These are phyloP conservation scores for Leishmania aethiopica DNA, from an alignment of 208 protist genomes.

Conservation along the genomic window DNA sequence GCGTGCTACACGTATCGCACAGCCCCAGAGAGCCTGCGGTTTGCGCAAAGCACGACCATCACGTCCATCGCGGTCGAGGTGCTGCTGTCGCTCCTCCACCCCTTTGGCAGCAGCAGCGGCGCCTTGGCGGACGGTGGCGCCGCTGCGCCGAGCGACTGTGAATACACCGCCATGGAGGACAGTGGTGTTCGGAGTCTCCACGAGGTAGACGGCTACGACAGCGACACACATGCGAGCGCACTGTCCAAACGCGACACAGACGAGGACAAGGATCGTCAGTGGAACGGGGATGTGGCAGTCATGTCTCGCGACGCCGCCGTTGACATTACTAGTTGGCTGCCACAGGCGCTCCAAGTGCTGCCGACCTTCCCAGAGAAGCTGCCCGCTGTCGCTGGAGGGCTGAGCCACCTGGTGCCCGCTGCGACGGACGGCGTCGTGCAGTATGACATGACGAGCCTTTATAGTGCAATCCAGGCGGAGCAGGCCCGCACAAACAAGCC, in stretches of 20 bases:
- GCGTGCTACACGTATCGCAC: conserved; percentile 47
- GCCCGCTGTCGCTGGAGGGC: conserved; percentile 33
- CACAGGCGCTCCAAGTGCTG: conserved; percentile 51
- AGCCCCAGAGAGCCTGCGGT: conserved; percentile 39
- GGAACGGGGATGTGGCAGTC: conserved; percentile 9
- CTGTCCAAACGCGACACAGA: neutral
- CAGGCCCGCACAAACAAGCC: conserved; percentile 36
- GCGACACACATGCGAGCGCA: conserved; percentile 1
- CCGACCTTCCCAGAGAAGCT: conserved; percentile 58
- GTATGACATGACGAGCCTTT: conserved; percentile 69
- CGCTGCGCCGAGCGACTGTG: neutral
- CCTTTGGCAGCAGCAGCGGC: conserved; percentile 7
- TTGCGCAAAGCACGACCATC: conserved; percentile 33
- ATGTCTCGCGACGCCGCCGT: conserved; percentile 25
- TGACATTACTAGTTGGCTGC: conserved; percentile 71
- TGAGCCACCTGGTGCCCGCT: conserved; percentile 52
- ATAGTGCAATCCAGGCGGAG: conserved; percentile 56
- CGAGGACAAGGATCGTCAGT: neutral
- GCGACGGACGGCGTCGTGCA: conserved; percentile 65
- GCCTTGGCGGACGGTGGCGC: neutral
- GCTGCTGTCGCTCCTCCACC: conserved; percentile 53
- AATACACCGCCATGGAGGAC: neutral
- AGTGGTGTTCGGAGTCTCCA: conserved; percentile 1
- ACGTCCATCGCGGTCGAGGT: conserved; percentile 43
- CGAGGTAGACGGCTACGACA: neutral